A percentile compares a stretch with the other conserved stretches of the same genome.
phyloP scores from a whole-genome alignment of 176 grass and related monocot species.

The Oryza glumipatula region DNA sequence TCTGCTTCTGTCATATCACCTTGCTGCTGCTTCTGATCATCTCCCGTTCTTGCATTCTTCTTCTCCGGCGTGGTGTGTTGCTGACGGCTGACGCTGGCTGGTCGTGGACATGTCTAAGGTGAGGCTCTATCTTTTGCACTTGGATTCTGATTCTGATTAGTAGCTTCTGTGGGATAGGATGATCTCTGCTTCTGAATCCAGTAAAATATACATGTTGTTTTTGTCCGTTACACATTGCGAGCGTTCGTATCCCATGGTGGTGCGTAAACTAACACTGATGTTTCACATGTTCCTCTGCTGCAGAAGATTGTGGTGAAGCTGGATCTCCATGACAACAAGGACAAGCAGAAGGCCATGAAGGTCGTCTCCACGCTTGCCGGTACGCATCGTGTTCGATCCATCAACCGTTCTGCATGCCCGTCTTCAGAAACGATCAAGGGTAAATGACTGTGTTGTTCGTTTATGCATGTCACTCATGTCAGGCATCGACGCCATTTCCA shows the following conservation, averaged over 20 bases:
- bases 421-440: background rate
- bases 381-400: constrained; percentile 18
- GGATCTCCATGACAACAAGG: constrained; percentile 85
- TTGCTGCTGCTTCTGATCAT: background rate
- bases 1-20: background rate
- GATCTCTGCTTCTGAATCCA: background rate
- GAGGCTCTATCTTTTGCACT: background rate
- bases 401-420: background rate
- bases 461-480: background rate
- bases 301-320: constrained; percentile 86
- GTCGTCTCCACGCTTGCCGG: constrained; percentile 71
- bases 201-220: background rate
- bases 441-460: too few relatives aligned
- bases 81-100: background rate
- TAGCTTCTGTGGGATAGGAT: background rate
- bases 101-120: constrained; percentile 52
- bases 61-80: too few relatives aligned
- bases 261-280: background rate
- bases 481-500: constrained; percentile 75
- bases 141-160: background rate
- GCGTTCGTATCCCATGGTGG: background rate
- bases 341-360: constrained; percentile 92
- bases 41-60: background rate
- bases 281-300: constrained; percentile 2
- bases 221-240: background rate